Base-by-base conservation (phyloP, 352 stramenopile species). In the Phytopythium helicoides region DNA sequence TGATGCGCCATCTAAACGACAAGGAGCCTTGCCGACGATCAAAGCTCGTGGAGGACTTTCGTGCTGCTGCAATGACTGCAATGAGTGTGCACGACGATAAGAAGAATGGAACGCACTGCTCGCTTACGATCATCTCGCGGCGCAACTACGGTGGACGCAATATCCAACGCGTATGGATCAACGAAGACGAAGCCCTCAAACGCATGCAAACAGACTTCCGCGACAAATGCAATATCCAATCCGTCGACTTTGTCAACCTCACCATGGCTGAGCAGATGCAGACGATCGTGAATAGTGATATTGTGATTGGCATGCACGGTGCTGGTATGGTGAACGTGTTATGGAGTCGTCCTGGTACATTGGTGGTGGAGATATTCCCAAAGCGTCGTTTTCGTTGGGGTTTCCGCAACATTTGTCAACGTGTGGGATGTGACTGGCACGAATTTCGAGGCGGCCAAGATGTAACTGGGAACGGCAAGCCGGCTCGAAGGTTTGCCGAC, bases 291-390 rank as follows among this genome's bases (percentile, higher is more conserved):
- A 57, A 82, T 18, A 90, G 79, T 39, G 79, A 89, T 48, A 68
- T 92, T 28, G 76, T 92, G 21, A 77, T 92, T 45, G 71, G 79
- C 10, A 92, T 90, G 82, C 82, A 92, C 48, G 82, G 82, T 39
- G 82, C 82, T n/a, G 82, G 82, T 22, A 73, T 92, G 44, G 77
- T 88, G 3, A 92, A 92, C 49, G 68, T 90, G 0, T 25, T 89
- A 1, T 92, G 79, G 74, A 52, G 74, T 12, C 65, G 70, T 4
- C 76, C 74, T 0, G 56, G 56, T 49, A 83, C 74, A n/a, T 63
- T 64, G 5, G 58, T 92, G 7, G 15, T 92, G 15, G 81, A 92
- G 58, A 89, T 92, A 53, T 92, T 92, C 45, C 81, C 79, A 0
- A 68, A 70, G 21, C 7, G 64, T 14, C 64, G 68, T 10, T 58